phyloP scores from a whole-genome alignment of 768 basidiomycete genomes.

The Pleurotus platypus region DNA sequence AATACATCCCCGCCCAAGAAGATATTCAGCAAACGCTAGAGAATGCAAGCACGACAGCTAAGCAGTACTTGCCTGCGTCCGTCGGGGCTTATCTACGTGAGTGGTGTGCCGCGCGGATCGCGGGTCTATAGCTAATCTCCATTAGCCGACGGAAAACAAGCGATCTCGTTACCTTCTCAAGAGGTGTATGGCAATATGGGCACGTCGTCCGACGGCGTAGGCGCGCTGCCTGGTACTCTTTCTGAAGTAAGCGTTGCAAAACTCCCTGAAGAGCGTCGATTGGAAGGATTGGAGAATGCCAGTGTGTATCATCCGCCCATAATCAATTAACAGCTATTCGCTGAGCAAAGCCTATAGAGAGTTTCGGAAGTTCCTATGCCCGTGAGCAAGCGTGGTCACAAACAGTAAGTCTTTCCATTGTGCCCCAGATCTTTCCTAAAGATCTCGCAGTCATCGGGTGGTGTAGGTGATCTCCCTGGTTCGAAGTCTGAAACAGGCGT shows the following conservation, averaged over 20 bases:
- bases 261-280: constrained; percentile 42
- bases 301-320: background rate
- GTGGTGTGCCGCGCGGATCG: background rate
- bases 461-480: constrained; percentile 24
- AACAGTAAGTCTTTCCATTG: too few relatives aligned
- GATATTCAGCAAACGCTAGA: constrained; percentile 17
- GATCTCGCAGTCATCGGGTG: background rate
- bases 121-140: background rate
- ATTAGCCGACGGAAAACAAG: background rate
- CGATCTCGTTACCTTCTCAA: constrained; percentile 2
- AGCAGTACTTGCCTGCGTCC: constrained; percentile 15
- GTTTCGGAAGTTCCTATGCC: too few relatives aligned
- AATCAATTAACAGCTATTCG: too few relatives aligned
- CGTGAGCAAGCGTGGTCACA: too few relatives aligned
- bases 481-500: constrained; percentile 39
- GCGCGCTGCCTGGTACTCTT: constrained; percentile 43
- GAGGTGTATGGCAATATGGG: constrained; percentile 8
- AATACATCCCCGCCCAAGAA: constrained; percentile 18
- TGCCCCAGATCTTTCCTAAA: too few relatives aligned
- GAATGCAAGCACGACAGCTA: constrained; percentile 16
- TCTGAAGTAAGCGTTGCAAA: constrained; percentile 44
- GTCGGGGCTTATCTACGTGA: constrained; percentile 14
- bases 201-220: constrained; percentile 33
- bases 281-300: constrained; percentile 3
- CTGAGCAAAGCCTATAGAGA: too few relatives aligned